Evolutionary conservation across 2,329 filamentous ascomycete genomes (phyloP).

Genomic region (Alternaria incomplexa): DNA sequence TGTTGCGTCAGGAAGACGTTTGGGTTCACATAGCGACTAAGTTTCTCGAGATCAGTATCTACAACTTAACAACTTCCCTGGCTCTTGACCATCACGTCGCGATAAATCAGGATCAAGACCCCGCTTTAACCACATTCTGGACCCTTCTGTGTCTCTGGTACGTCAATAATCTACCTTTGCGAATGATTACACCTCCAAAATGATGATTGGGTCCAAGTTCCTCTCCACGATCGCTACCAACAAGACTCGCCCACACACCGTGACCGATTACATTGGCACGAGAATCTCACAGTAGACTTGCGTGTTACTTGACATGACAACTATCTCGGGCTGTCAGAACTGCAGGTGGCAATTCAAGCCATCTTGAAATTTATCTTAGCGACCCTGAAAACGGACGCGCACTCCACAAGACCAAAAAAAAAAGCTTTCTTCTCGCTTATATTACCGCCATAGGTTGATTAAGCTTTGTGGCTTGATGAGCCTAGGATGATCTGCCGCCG

Average conservation of each 20-base stretch:
- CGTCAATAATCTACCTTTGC: background rate
- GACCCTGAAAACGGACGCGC: background rate
- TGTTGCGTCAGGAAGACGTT: no score
- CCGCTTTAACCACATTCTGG: background rate
- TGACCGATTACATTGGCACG: background rate
- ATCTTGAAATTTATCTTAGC: background rate
- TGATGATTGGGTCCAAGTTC: background rate
- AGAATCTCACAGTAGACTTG: background rate
- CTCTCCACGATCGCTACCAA: background rate
- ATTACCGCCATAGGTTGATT: background rate
- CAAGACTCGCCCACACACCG: background rate
- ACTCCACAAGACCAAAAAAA: background rate
- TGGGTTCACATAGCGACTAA: no score
- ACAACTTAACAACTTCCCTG: no score
- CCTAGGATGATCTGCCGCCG: background rate
- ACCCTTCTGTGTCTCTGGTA: background rate
- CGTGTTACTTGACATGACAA: background rate
- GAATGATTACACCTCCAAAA: background rate
- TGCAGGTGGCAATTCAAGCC: background rate
- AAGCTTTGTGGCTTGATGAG: background rate
- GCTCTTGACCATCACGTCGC: no score
- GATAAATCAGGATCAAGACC: no score
- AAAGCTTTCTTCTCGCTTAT: background rate
- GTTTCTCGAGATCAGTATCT: no score
- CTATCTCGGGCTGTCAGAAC: background rate